Evolutionary conservation across 2,329 filamentous ascomycete genomes (phyloP).

Genomic region (Aaosphaeria arxii): DNA sequence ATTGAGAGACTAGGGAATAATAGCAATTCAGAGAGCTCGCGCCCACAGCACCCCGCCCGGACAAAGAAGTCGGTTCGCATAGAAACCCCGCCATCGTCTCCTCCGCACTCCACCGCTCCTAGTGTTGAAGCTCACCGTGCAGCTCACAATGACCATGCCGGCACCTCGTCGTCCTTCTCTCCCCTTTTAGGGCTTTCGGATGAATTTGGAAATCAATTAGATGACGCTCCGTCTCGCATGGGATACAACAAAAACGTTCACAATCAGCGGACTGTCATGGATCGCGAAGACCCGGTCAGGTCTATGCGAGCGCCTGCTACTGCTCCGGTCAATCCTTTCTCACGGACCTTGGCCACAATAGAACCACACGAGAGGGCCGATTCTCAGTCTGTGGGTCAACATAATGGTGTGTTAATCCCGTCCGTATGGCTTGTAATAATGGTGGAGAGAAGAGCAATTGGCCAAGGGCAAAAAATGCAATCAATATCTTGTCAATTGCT

Average conservation of each 20-base stretch:
- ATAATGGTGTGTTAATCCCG: slow-evolving; percentile 11
- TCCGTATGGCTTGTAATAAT: background rate
- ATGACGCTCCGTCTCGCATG: too few relatives aligned
- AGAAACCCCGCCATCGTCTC: slow-evolving; percentile 39
- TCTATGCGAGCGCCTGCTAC: slow-evolving; percentile 13
- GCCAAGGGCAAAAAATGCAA: too few relatives aligned
- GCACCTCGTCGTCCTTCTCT: too few relatives aligned
- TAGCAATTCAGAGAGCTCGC: slow-evolving; percentile 27
- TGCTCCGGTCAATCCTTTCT: slow-evolving; percentile 36
- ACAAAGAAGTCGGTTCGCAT: slow-evolving; percentile 63
- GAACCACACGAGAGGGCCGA: slow-evolving; percentile 24
- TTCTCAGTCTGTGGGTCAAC: slow-evolving; percentile 3
- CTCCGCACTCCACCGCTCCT: slow-evolving; percentile 17
- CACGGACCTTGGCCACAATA: slow-evolving; percentile 37
- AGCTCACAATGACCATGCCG: too few relatives aligned
- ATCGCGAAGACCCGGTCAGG: slow-evolving; percentile 1
- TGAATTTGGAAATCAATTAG: too few relatives aligned
- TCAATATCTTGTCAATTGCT: too few relatives aligned
- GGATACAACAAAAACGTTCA: too few relatives aligned
- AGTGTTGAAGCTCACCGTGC: background rate
- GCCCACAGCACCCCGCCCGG: slow-evolving; percentile 18
- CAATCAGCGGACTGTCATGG: too few relatives aligned
- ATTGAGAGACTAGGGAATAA: slow-evolving; percentile 29
- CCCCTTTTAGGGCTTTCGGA: too few relatives aligned
- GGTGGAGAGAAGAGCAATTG: too few relatives aligned